A percentile compares a stretch with the other conserved stretches of the same genome.
These are phyloP conservation scores for Neospermospora avenae DNA, from an alignment of 2,329 filamentous ascomycete genomes.

Conservation along the genomic window DNA sequence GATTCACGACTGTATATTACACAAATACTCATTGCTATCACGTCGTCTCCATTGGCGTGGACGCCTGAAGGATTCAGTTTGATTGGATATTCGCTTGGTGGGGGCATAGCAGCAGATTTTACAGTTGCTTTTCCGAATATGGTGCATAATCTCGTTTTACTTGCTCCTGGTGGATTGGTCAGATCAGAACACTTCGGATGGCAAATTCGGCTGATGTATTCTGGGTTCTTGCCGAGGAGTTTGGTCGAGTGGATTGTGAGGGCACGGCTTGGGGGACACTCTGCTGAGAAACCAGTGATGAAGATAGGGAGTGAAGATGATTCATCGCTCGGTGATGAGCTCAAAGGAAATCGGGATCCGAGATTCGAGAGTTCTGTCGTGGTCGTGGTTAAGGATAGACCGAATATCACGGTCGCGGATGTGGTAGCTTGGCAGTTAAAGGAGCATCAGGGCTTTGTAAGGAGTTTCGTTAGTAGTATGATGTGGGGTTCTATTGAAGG, in stretches of 20 bases:
- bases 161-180: slow-evolving; percentile 78
- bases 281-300: slow-evolving; percentile 1
- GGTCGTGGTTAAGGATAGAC: slow-evolving; percentile 19
- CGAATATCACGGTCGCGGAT: slow-evolving; percentile 23
- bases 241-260: slow-evolving; percentile 33
- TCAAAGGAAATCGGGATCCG: slow-evolving; percentile 18
- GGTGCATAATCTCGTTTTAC: slow-evolving; percentile 66
- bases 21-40: slow-evolving; percentile 63
- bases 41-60: slow-evolving; percentile 60
- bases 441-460: slow-evolving; percentile 55
- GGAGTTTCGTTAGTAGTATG: slow-evolving; percentile 57
- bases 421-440: slow-evolving; percentile 55
- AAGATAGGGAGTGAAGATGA: slow-evolving; percentile 10
- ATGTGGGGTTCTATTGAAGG: slow-evolving; percentile 51
- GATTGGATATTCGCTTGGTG: slow-evolving; percentile 77
- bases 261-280: slow-evolving; percentile 8
- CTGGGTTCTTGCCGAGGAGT: slow-evolving; percentile 51
- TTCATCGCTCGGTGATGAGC: slow-evolving; percentile 17
- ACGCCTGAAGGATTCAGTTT: slow-evolving; percentile 57
- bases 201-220: slow-evolving; percentile 49
- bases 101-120: slow-evolving; percentile 69
- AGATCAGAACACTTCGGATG: slow-evolving; percentile 50
- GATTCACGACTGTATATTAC: slow-evolving; percentile 62
- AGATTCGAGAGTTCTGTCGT: slow-evolving; percentile 24
- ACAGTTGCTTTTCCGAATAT: slow-evolving; percentile 65